Evolutionary conservation across 176 grass and related monocot genomes (phyloP), one percentile per base, ranked within the genome.

Genomic region (Triticum monococcum): DNA sequence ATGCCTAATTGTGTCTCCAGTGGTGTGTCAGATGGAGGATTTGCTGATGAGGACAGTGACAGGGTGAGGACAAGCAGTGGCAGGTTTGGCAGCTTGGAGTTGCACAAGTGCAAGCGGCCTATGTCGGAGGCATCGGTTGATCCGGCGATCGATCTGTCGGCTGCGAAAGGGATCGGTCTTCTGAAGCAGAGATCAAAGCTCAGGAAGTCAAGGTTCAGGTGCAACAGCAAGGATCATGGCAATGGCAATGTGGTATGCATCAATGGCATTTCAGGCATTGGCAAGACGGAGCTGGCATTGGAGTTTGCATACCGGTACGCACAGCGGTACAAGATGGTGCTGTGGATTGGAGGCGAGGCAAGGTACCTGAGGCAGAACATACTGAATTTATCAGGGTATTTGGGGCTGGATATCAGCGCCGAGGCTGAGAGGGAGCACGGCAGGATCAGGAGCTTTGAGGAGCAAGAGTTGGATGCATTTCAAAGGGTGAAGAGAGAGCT

Each of bases 291-390:
- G 80, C 61, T 98, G 23, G 90, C 92, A 69, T 86, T 98, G 79
- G 94, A 98, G 62, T 98, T 98, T 83, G 87, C 97, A 8, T 94
- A 92, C 60, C 87, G 94, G 48, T 98, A 86, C 68, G 84, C 97
- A 5, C 97, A 96, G 67, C 85, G 97, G 82, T 98, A 98, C 92
- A 98, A 96, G 87, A 92, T 94, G 97, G 94, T 98, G 12, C 22
- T 98, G 46, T 98, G 97, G 97, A 86, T 98, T 25, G 94, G 94
- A 80, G 97, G 97, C 3, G 94, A 98, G 31, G 89, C 93, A 18
- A 90, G 88, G 69, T 94, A 92, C 74, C 81, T 98, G 32, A 89
- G 97, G 50, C 94, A 98, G 78, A 96, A 94, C 63, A 94, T 98
- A 52, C 90, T 98, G 74, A 98, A 96, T 80, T 85, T 98, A 14